Percentiles rank a stretch among this genome's conserved stretches.
Evolutionary conservation across 306 rosid genomes (phyloP).

Genomic region (Morella rubra): DNA sequence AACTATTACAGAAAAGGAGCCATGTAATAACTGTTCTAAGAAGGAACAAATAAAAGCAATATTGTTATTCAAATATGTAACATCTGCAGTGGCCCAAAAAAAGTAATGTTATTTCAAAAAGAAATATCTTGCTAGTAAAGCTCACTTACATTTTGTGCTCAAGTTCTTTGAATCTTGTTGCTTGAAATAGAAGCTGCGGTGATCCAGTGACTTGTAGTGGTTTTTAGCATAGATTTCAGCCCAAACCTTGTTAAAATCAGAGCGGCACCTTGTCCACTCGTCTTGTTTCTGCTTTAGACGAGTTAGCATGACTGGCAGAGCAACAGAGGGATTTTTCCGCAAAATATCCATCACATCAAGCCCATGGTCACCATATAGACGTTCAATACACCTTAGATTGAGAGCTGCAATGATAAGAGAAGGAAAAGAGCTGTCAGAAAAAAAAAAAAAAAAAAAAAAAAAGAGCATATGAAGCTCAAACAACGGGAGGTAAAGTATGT

Average conservation of each 20-base stretch:
- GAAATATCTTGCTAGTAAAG: slow-evolving; percentile 12
- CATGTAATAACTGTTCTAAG: neutral
- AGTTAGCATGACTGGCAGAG: slow-evolving; percentile 76
- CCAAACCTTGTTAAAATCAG: slow-evolving; percentile 97
- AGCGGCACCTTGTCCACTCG: slow-evolving; percentile 92
- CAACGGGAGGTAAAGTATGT: slow-evolving; percentile 6
- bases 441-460: slow-evolving; percentile 21
- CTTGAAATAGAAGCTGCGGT: slow-evolving; percentile 98
- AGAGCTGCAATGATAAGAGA: slow-evolving; percentile 53
- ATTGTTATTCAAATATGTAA: slow-evolving; percentile 9
- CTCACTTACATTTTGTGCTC: slow-evolving; percentile 80
- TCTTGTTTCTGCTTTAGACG: slow-evolving; percentile 98
- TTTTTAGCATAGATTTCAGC: slow-evolving; percentile 94
- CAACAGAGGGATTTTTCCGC: slow-evolving; percentile 79
- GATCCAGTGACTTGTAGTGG: slow-evolving; percentile 97
- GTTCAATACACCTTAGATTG: slow-evolving; percentile 93
- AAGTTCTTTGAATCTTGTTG: slow-evolving; percentile 98
- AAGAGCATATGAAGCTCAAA: slow-evolving; percentile 14
- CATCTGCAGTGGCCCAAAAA: neutral
- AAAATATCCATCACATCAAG: slow-evolving; percentile 95
- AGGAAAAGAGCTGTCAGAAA: neutral
- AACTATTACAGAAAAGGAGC: neutral
- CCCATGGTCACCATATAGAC: slow-evolving; percentile 97
- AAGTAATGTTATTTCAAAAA: too few relatives aligned
- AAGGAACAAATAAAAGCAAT: slow-evolving; percentile 1